Evolutionary conservation across 371 early-diverging fungal genomes (phyloP), one percentile per base, ranked within the genome.

Genomic region (Actinomucor elegans): DNA sequence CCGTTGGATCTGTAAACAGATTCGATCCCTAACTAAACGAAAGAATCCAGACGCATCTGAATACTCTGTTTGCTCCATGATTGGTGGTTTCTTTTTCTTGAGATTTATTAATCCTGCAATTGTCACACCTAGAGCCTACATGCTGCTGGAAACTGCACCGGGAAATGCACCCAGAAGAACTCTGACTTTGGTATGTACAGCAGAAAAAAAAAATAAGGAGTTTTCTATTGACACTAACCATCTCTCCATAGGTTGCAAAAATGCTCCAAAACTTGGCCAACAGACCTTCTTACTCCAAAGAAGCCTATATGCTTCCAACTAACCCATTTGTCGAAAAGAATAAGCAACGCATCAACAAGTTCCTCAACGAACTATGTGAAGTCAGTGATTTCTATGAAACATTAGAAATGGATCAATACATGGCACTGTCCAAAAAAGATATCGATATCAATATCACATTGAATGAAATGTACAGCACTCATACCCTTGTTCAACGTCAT

Each of bases 1-100:
- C 63, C 81, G 94, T n/a, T 96, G 95, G 95, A 92, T 96, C 41
- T 96, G 96, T 71, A 96, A 96, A 62, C 94, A 95, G 73, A 95
- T 96, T 68, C 79, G 89, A 14, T 87, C 87, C 5, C 67, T 95
- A 55, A 91, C 94, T 5, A 90, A 90, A 83, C 59, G 89, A 56
- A 88, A 87, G 67, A 93, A 87, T 74, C 94, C 95, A 1, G 85
- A 93, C 37, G 88, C 91, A 14, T 78, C 91, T n/a, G 93, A 93
- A 41, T 73, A 79, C 48, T 85, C 87, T 21, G 85, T 93, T 18
- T 89, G 90, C 66, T 93, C 95, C 23, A 70, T 94, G 20, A 93
- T 96, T 66, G 96, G 95, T 32, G 94, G 94, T 1, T 95, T 96
- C 71, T 95, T 95, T 67, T 92, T 96, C 66, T 73, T 96, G 55